phyloP scores from a whole-genome alignment of 2,329 filamentous ascomycete genomes.

The Arthrobotrys entomopaga region DNA sequence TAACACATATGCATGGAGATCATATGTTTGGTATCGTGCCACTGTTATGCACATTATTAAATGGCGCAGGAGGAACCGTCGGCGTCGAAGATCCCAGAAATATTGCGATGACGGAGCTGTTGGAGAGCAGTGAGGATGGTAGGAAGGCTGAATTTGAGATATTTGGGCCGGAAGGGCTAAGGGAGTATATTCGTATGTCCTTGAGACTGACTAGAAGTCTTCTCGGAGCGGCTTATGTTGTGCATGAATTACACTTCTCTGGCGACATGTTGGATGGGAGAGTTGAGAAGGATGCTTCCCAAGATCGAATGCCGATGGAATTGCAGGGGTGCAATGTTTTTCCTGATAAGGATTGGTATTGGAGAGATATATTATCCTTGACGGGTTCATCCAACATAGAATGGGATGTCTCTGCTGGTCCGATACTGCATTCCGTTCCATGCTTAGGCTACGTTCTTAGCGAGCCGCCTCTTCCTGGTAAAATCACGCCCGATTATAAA shows the following conservation, averaged over 20 bases:
- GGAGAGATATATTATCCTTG: constrained; percentile 50
- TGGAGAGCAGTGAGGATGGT: not conserved
- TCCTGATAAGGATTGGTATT: constrained; percentile 50
- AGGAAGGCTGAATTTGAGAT: constrained; percentile 53
- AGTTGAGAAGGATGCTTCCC: constrained; percentile 12
- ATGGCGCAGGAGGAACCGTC: constrained; percentile 56
- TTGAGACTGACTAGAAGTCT: constrained; percentile 54
- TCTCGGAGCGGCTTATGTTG: constrained; percentile 54
- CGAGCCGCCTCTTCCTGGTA: constrained; percentile 55
- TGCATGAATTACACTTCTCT: constrained; percentile 56
- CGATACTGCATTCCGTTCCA: constrained; percentile 57
- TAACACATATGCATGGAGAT: constrained; percentile 58
- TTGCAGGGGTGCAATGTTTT: constrained; percentile 52
- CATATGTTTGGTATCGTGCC: constrained; percentile 57
- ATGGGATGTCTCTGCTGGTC: constrained; percentile 55
- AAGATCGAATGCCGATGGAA: constrained; percentile 49
- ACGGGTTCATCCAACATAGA: constrained; percentile 30
- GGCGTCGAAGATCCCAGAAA: constrained; percentile 54
- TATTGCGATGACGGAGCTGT: constrained; percentile 6
- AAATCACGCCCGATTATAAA: constrained; percentile 56
- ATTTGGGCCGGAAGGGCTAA: constrained; percentile 57
- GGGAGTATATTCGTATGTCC: constrained; percentile 55
- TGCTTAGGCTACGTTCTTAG: constrained; percentile 56
- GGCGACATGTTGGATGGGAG: constrained; percentile 2
- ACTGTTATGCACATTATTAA: constrained; percentile 56